Base-by-base conservation (phyloP, 1,284 basidiomycete genomes). In the Amylostereum areolatum region DNA sequence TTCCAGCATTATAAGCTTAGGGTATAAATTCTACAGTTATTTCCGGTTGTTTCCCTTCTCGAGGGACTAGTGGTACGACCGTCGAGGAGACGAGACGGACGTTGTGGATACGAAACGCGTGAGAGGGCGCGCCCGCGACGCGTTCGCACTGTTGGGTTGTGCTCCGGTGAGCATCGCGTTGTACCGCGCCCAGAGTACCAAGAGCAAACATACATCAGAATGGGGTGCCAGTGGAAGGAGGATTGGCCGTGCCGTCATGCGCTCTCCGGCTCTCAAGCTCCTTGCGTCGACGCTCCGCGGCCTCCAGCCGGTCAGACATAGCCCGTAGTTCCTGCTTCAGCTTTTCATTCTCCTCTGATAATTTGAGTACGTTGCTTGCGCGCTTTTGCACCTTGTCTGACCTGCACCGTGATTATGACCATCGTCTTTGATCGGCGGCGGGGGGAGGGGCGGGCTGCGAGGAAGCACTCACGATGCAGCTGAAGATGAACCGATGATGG, bases 331-430 rank as follows among this genome's bases (percentile, higher is more conserved):
- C 80, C 43, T 75, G 81, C 64, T 83, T 81, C 55, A 89, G 69
- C 64, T 83, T 85, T 62, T 86, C 83, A 65, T 89, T 85, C 71
- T 89, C 86, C 66, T 85, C 73, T 12, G 82, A 74, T 31, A 89
- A 71, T 60, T 83, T 85, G 60, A 86, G 62, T 51, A 89, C 83
- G 62, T 85, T 89, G 59, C 82, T 85, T 34, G 80, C 81, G 55
- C 86, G 79, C 66, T 88, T 89, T 62, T 85, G 72, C 46, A 89
- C 73, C 63, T 80, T 80, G 50, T 66, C 62, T 58, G 47, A 40
- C 8, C 42, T 44, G 40, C 18, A 18, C 29, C 40, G 32, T 46
- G 53, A 52, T 37, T 25, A 54, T 44, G 29, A 29, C 36, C 29
- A 34, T 45, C 36, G 49, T 24, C 47, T 55, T 48, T 41, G 27